Conservation (phyloP, 352 stramenopile species). For the Globisporangium viniferum region DNA sequence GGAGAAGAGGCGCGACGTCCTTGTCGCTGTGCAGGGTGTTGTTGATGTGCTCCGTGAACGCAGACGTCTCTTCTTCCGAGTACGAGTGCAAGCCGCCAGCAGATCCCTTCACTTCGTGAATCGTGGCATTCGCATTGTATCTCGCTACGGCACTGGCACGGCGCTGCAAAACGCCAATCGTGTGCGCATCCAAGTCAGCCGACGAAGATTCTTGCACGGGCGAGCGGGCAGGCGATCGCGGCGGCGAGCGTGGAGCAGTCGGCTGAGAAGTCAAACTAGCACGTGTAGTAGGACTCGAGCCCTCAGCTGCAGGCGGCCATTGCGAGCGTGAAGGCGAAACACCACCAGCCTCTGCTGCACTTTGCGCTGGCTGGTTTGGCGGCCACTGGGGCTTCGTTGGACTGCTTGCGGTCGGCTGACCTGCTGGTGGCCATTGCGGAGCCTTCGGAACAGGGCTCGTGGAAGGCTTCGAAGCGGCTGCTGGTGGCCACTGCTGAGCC, state of each 20-base stretch:
- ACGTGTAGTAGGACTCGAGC: not conserved
- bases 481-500: constrained; percentile 35
- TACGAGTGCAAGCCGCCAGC: constrained; percentile 83
- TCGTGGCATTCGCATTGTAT: constrained; percentile 62
- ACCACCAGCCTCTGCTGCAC: constrained; percentile 8
- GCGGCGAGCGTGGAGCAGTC: constrained; percentile 20
- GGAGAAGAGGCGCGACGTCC: constrained; percentile 60
- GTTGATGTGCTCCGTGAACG: constrained; percentile 93
- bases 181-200: constrained; percentile 38
- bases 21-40: constrained; percentile 73
- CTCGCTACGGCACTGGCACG: constrained; percentile 52
- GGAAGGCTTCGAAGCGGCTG: constrained; percentile 14
- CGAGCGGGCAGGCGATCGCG: constrained; percentile 22
- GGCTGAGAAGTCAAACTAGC: constrained; percentile 13
- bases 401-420: constrained; percentile 6
- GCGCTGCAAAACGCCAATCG: constrained; percentile 57
- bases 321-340: constrained; percentile 25
- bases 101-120: constrained; percentile 79
- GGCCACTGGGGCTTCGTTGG: constrained; percentile 44
- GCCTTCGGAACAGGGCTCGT: constrained; percentile 5
- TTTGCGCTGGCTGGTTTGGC: constrained; percentile 21
- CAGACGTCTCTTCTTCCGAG: constrained; percentile 87
- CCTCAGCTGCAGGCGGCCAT: constrained; percentile 36
- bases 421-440: constrained; percentile 15
- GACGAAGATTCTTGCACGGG: constrained; percentile 1